Evolutionary conservation across 495 filamentous ascomycete species (phyloP).

Genomic region (Daldinia concentrica): DNA sequence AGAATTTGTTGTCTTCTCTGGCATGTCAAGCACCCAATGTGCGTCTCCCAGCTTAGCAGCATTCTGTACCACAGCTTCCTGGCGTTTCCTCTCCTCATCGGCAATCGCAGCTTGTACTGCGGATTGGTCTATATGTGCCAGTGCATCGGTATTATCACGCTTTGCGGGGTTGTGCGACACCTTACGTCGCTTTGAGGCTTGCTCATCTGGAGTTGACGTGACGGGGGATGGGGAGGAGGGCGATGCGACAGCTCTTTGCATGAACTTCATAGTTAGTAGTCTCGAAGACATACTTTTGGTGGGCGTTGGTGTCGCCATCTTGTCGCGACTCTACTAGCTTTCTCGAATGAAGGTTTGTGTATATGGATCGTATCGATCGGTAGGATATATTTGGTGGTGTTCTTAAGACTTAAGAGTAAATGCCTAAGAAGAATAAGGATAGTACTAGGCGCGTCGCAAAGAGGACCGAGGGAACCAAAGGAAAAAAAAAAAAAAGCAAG

Average conservation of each 20-base stretch:
- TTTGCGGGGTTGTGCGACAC: slow-evolving; percentile 36
- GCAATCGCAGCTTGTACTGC: slow-evolving; percentile 74
- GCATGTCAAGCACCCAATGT: slow-evolving; percentile 78
- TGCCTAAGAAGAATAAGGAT: not conserved
- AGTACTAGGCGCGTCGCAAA: not conserved
- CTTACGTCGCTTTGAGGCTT: slow-evolving; percentile 65
- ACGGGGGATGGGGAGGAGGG: slow-evolving; percentile 54
- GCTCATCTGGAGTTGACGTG: slow-evolving; percentile 51
- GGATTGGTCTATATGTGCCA: slow-evolving; percentile 54
- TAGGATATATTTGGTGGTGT: not conserved
- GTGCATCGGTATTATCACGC: slow-evolving; percentile 36
- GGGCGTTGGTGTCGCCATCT: slow-evolving; percentile 53
- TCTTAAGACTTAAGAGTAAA: not conserved
- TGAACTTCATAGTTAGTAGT: slow-evolving; percentile 97
- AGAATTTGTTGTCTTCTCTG: slow-evolving; percentile 26
- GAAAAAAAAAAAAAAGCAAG: not conserved
- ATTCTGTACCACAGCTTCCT: slow-evolving; percentile 72
- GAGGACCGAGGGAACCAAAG: not conserved
- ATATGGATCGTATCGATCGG: not conserved
- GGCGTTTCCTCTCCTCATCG: slow-evolving; percentile 77
- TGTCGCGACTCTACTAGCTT: slow-evolving; percentile 27
- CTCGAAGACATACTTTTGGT: slow-evolving; percentile 86
- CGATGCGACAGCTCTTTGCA: slow-evolving; percentile 86
- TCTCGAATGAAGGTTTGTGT: not conserved
- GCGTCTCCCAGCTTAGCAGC: slow-evolving; percentile 83